Base-by-base conservation (phyloP, 371 early-diverging fungal genomes). In the Pancytospora epiphaga region DNA sequence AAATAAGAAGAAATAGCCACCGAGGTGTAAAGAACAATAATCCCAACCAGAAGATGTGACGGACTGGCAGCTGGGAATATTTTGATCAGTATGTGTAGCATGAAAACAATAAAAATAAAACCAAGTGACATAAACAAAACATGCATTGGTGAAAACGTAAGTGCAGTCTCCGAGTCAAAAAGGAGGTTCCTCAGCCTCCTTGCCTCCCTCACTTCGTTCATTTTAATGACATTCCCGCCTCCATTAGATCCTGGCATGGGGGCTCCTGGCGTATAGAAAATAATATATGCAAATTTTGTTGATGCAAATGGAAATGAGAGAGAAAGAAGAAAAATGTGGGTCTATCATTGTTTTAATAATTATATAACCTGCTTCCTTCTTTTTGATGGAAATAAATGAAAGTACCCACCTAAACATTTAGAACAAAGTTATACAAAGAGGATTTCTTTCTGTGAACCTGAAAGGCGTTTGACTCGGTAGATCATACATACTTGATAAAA, bases 81-180 rank as follows among this genome's bases (percentile, higher is more conserved):
- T 67, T 72, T 73, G n/a, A 67, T 62, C 12, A 75, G 60, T 27
- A 82, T 56, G 68, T 82, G 82, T 18, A 78, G 66, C 0, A 75
- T 12, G 62, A 80, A 73, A 19, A 82, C 77, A 66, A 64, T 76
- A 27, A 36, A 70, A 37, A 82, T 78, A 69, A 80, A 80, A 30
- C 69, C 63, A 0, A 82, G 34, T 15, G 80, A 80, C 4, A 80
- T 66, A 25, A 80, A 60, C 22, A 82, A 50, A 3, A 80, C 76
- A n/a, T 78, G 72, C 18, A 77, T 73, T 0, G 82, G 80, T 34
- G 71, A 49, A 0, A 75, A 50, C 1, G 25, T 29, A 4, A 75
- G 52, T 0, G 62, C 27, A 27, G 72, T 60, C 36, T 50, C 34
- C n/a, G 66, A 39, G 33, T 70, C 71, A 33, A 47, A 64, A 37